phyloP scores from a whole-genome alignment of 768 basidiomycete species.

The Amanita phalloides region DNA sequence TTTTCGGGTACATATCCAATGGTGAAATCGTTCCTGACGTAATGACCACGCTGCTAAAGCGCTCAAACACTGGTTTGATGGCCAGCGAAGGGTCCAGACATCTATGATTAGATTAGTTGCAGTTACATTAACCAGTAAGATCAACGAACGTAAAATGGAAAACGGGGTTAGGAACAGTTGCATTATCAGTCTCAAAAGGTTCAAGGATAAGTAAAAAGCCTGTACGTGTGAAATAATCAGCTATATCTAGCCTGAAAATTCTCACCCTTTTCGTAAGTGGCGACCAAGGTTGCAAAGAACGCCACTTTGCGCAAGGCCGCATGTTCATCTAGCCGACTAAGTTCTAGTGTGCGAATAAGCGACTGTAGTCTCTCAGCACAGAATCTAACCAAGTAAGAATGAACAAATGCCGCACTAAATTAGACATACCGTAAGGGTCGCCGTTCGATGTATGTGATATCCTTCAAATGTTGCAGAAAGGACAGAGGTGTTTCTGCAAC shows the following conservation, averaged over 20 bases:
- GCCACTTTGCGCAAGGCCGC: slow-evolving; percentile 92
- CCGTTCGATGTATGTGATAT: slow-evolving; percentile 96
- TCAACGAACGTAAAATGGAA: slow-evolving; percentile 82
- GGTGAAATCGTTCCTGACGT: slow-evolving; percentile 98
- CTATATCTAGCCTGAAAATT: not conserved
- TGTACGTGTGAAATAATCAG: slow-evolving; percentile 18
- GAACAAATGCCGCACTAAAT: not conserved
- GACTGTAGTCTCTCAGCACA: slow-evolving; percentile 95
- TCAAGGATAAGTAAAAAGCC: slow-evolving; percentile 96
- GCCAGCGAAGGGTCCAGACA: slow-evolving; percentile 97
- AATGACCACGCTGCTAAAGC: slow-evolving; percentile 96
- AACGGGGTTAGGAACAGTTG: slow-evolving; percentile 96
- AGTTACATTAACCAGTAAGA: not conserved
- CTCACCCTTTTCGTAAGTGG: slow-evolving; percentile 94
- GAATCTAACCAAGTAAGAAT: slow-evolving; percentile 45
- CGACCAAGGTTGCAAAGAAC: slow-evolving; percentile 89
- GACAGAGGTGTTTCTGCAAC: slow-evolving; percentile 97
- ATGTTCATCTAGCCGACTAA: slow-evolving; percentile 86
- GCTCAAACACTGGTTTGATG: slow-evolving; percentile 96
- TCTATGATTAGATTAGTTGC: slow-evolving; percentile 28
- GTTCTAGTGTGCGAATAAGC: slow-evolving; percentile 83
- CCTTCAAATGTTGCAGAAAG: slow-evolving; percentile 95
- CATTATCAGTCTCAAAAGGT: slow-evolving; percentile 97
- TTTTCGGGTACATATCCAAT: slow-evolving; percentile 99
- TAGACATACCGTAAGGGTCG: slow-evolving; percentile 70